Base-by-base conservation (phyloP, 306 rosid genomes). In the Cyamopsis tetragonoloba region DNA sequence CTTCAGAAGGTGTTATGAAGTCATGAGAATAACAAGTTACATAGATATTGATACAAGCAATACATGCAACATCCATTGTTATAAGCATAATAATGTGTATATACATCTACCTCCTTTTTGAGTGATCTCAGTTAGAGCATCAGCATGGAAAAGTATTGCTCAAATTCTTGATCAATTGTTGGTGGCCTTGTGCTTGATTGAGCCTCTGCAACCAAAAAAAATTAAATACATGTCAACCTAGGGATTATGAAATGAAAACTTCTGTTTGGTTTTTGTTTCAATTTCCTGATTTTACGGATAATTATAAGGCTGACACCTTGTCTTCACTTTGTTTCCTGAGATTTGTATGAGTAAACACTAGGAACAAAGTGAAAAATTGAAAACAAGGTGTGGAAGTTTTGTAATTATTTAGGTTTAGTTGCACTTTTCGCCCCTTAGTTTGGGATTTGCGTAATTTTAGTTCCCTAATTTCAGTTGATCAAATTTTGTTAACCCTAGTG, bases 111-210 rank as follows among this genome's bases (percentile, higher is more conserved):
- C 58, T 56, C 77, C 66, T 47, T 22, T 30, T 14, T 55, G 18
- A 72, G 67, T 64, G 43, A 56, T 68, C 13, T 56, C 42, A 18
- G 38, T 81, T 84, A 91, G 71, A 82, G 71, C 97, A 88, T 81
- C 43, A 91, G 87, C 87, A 50, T 67, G 22, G 97, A 91, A 72
- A 91, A 91, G 83, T 82, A 84, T 76, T 88, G 81, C 89, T 91
- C 96, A 62, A 91, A 88, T 68, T 88, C 97, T 83, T 86, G 86
- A 74, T 91, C 96, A 31, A 86, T 86, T n/a, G 96, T 88, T 30
- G 97, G 86, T 41, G 80, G 54, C 83, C 80, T 79, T 15, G 70
- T 49, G 22, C 42, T 74, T 22, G 92, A 79, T 77, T 81, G 78
- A 86, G 57, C 82, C 76, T 88, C 92, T 91, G 89, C 77, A 77